A percentile compares a stretch with the other conserved stretches of the same genome.
Evolutionary conservation across 2,329 filamentous ascomycete species (phyloP).

Genomic region (Akanthomyces uredinophilus): DNA sequence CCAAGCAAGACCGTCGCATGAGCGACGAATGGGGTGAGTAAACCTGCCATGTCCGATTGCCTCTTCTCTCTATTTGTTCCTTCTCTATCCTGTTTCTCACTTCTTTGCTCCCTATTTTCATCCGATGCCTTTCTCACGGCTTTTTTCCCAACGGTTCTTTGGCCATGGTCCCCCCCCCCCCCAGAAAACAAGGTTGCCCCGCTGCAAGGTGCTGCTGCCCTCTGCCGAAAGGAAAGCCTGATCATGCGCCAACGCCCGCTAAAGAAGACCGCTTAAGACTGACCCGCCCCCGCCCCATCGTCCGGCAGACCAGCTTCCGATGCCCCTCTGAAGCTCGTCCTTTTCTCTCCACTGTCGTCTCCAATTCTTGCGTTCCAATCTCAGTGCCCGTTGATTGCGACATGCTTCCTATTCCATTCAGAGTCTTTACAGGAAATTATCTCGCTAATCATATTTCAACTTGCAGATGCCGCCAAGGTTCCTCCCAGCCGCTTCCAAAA

Average conservation of each 20-base stretch:
- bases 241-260: background rate
- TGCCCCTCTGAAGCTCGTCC: background rate
- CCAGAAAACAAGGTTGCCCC: background rate
- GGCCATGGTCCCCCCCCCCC: no score
- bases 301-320: background rate
- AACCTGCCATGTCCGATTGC: background rate
- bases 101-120: no score
- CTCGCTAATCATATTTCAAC: no score
- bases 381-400: background rate
- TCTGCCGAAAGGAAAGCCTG: background rate
- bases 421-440: no score
- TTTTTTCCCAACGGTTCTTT: background rate
- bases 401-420: no score
- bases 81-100: background rate
- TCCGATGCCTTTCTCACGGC: no score
- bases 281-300: background rate
- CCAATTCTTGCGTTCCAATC: background rate
- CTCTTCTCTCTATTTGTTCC: background rate
- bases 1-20: slow-evolving; percentile 30
- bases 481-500: slow-evolving; percentile 65
- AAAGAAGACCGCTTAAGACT: background rate
- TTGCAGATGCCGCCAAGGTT: slow-evolving; percentile 60
- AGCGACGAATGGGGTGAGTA: slow-evolving; percentile 47
- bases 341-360: background rate
- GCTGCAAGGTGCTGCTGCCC: background rate